Conservation (phyloP, 495 filamentous ascomycete genomes). For the Penicillium maclennaniae region DNA sequence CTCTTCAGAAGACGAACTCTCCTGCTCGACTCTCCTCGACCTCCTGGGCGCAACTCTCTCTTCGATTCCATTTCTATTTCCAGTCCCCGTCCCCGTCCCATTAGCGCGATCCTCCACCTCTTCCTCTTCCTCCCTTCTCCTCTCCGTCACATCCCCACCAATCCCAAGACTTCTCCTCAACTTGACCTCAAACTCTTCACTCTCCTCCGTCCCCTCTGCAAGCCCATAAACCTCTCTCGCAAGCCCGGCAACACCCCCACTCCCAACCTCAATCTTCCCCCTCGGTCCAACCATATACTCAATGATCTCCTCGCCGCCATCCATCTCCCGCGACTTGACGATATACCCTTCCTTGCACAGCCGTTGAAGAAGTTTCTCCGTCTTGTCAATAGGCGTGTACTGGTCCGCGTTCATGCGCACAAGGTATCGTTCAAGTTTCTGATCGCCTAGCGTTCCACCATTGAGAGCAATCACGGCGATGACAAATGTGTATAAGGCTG, state of each 20-base stretch:
- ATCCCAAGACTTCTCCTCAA: constrained; percentile 32
- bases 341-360: constrained; percentile 84
- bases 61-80: not conserved
- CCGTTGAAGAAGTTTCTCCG: constrained; percentile 67
- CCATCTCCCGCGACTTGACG: constrained; percentile 62
- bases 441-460: constrained; percentile 68
- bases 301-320: constrained; percentile 66
- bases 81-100: constrained; percentile 7
- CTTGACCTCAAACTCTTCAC: constrained; percentile 30
- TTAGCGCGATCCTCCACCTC: constrained; percentile 16
- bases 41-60: not conserved
- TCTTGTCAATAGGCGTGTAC: constrained; percentile 71
- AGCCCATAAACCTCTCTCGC: constrained; percentile 58
- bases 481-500: constrained; percentile 73
- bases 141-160: constrained; percentile 1
- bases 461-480: constrained; percentile 70
- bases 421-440: constrained; percentile 69
- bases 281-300: constrained; percentile 78
- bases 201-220: constrained; percentile 20
- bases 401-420: constrained; percentile 69
- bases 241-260: constrained; percentile 64
- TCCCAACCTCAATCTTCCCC: constrained; percentile 81
- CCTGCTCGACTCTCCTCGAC: not conserved
- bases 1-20: not conserved
- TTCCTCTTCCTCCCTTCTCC: constrained; percentile 6